Evolutionary conservation across 331 rosid genomes (phyloP).

Genomic region (Malus hybrid): DNA sequence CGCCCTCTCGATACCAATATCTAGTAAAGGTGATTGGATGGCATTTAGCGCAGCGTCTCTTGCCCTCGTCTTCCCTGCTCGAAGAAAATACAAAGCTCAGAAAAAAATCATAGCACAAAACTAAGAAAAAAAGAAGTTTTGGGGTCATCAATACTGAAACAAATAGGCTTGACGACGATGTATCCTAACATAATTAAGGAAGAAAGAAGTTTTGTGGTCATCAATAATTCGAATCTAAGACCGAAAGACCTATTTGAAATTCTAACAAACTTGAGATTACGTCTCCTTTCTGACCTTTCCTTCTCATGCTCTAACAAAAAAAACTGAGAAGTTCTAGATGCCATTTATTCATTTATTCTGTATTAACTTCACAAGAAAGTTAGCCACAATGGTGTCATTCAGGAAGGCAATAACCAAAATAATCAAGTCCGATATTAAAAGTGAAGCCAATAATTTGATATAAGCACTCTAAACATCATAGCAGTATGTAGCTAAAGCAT

Average conservation of each 20-base stretch:
- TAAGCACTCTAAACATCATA: background rate
- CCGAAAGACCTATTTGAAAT: background rate
- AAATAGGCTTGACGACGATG: background rate
- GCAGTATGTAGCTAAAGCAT: constrained; percentile 3
- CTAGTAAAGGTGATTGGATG: constrained; percentile 92
- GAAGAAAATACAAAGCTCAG: constrained; percentile 9
- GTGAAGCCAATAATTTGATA: background rate
- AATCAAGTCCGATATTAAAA: background rate
- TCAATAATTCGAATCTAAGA: background rate
- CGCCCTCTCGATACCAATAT: constrained; percentile 97
- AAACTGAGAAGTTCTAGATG: background rate
- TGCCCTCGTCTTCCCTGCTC: constrained; percentile 92
- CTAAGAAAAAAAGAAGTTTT: background rate
- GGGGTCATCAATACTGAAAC: background rate
- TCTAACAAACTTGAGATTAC: background rate
- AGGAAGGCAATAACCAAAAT: background rate
- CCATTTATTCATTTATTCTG: background rate
- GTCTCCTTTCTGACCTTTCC: background rate
- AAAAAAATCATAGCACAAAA: constrained; percentile 2
- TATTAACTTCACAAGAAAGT: background rate
- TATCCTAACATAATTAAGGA: background rate
- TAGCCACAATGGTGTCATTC: background rate
- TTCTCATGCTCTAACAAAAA: background rate
- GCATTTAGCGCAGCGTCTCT: constrained; percentile 99
- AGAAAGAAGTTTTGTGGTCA: background rate